Evolutionary conservation across 305 asterid genomes (phyloP).

Genomic region (Fraxinus platypoda): DNA sequence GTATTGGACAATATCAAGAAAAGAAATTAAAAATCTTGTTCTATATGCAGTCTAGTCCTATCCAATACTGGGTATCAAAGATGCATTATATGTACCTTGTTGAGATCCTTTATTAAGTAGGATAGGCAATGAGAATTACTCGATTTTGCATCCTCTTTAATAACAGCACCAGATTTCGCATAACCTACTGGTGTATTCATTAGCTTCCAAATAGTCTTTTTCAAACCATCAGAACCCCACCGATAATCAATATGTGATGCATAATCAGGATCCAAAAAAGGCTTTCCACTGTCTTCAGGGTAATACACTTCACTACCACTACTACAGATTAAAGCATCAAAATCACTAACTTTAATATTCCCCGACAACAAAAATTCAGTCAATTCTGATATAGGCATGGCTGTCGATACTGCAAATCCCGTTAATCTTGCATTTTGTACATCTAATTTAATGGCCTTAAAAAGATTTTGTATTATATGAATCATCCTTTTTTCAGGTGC

Average conservation of each 20-base stretch:
- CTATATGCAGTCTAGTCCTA: background rate
- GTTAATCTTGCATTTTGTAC: constrained; percentile 44
- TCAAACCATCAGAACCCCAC: constrained; percentile 84
- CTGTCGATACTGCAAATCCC: constrained; percentile 75
- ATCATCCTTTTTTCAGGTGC: constrained; percentile 63
- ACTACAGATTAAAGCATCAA: constrained; percentile 84
- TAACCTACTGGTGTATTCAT: constrained; percentile 47
- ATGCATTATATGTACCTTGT: constrained; percentile 40
- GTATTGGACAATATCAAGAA: background rate
- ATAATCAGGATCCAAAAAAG: constrained; percentile 63
- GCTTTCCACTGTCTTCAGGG: constrained; percentile 53
- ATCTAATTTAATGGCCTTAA: constrained; percentile 61
- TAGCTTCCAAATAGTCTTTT: constrained; percentile 77
- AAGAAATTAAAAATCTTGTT: background rate
- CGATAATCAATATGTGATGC: constrained; percentile 76
- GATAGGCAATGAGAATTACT: constrained; percentile 77
- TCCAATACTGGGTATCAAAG: background rate
- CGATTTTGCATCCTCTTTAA: constrained; percentile 59
- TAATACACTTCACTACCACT: constrained; percentile 89
- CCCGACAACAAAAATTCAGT: constrained; percentile 51
- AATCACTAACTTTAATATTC: constrained; percentile 50
- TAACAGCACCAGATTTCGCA: constrained; percentile 31
- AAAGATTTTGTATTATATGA: constrained; percentile 43
- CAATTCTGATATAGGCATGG: constrained; percentile 66
- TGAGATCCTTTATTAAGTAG: constrained; percentile 59